phyloP scores from a whole-genome alignment of 805 yeast genomes.

The Pichia californica region DNA sequence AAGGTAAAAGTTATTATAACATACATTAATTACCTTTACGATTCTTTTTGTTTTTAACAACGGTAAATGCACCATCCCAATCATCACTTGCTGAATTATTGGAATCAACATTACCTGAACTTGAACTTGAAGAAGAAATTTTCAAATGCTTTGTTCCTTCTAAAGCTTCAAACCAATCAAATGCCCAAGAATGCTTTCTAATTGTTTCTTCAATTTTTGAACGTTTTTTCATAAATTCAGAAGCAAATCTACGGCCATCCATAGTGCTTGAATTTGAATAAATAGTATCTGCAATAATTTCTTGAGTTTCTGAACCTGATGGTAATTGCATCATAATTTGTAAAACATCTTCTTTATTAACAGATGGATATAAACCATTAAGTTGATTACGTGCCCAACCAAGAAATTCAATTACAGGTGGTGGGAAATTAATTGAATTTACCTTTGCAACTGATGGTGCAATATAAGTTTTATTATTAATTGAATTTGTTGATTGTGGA shows the following conservation, averaged over 20 bases:
- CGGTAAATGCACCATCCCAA: conserved; percentile 42
- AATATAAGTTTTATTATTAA: conserved; percentile 28
- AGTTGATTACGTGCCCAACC: conserved; percentile 67
- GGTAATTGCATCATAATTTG: conserved; percentile 80
- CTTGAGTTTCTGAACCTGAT: conserved; percentile 62
- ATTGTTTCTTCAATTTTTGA: conserved; percentile 57
- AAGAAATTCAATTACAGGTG: conserved; percentile 53
- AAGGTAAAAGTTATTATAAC: too few species aligned
- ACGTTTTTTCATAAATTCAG: conserved; percentile 78
- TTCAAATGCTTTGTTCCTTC: conserved; percentile 9
- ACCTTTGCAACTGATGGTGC: conserved; percentile 19
- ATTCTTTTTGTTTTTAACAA: conserved; percentile 32
- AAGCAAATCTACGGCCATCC: conserved; percentile 94
- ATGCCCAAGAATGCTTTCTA: conserved; percentile 34
- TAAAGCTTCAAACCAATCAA: conserved; percentile 68
- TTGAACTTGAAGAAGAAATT: not conserved
- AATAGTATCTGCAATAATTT: conserved; percentile 86
- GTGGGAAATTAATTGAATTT: conserved; percentile 3
- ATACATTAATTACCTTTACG: not conserved
- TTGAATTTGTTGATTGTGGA: conserved; percentile 28
- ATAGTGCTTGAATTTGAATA: conserved; percentile 81
- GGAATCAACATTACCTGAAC: not conserved
- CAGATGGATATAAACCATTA: conserved; percentile 63
- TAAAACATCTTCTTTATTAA: conserved; percentile 71
- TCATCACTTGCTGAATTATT: conserved; percentile 34